Base-by-base conservation (phyloP, 1,284 basidiomycete species). In the Boletus smithii region DNA sequence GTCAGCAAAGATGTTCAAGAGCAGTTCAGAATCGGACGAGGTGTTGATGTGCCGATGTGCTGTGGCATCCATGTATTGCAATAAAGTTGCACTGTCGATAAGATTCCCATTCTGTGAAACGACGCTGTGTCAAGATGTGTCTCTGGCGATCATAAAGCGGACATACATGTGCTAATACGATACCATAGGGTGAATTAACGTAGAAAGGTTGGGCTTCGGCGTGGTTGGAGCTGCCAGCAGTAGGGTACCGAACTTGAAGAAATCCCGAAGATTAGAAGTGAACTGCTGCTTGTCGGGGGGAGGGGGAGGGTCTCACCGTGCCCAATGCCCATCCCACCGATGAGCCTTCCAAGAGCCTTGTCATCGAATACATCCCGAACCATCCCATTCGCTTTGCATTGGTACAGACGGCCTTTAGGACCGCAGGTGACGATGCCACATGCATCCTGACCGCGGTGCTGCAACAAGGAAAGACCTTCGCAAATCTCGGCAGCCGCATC, bases 311-410 rank as follows among this genome's bases (percentile, higher is more conserved):
- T 22, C 58, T 62, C 59, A 95, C 94, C 95, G 69, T 99, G 97
- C 1, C 97, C 97, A 50, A 99, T 83, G 52, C 97, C 97, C 97
- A 99, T 99, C 51, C 86, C 85, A 18, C 97, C 97, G 56, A 87
- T 78, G 53, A 99, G 72, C 54, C 82, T 85, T 37, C 82, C 78
- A 47, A 98, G 73, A 18, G 88, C 80, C 61, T 79, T 79, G 42
- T 80, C 76, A 69, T 97, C 94, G 69, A 99, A 95, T 53, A 99
- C 90, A 68, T 99, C 97, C 49, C 95, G 82, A 60, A 99, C 95
- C 97, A 99, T 99, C 35, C 97, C 97, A 68, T 99, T 99, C n/a
- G 94, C 92, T 73, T 99, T 99, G 78, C 91, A 94, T 69, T 99
- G 97, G 70, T 90, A 95, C 69, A 99, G 91, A 38, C 95, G 85